Base-by-base conservation (phyloP, 257 asterid genomes). In the Solanum piurae region DNA sequence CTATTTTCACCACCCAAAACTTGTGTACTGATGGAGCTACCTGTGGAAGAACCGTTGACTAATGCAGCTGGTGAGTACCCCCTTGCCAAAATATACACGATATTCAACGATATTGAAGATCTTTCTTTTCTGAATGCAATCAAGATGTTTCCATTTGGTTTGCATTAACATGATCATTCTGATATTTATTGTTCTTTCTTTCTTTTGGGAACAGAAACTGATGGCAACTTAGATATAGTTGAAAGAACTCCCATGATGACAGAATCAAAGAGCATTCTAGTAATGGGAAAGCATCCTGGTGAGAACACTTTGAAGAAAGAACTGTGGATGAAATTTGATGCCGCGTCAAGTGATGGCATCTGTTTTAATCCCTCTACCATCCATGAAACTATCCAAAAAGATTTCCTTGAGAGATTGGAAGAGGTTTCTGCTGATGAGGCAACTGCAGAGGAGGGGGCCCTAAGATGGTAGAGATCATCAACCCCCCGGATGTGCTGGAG, bases 221-320 rank as follows among this genome's bases (percentile, higher is more conserved):
- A 88, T 33, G 82, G 86, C 38, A 83, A 89, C 69, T 88, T 87
- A 55, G 94, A 82, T 86, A 83, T 92, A 40, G 91, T 88, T 68
- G 94, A 94, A 87, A 74, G 91, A 88, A 96, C 98, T 86, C 99
- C 99, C 23, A 85, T 93, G 94, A 25, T 90, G 71, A 94, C 90
- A 91, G 94, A 92, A 87, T 91, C 94, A 3, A 90, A 90, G 88
- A 91, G 91, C 93, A 91, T 84, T 79, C 86, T 92, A 62, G 89
- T 87, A 87, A 86, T 27, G 66, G 94, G 97, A 85, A 95, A 91
- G 89, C 98, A 87, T 80, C 98, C 98, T 4, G 99, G 99, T 87
- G 99, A 97, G 93, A 95, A 94, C 93, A 97, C 99, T n/a, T 92
- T 97, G 83, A 97, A 97, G 97, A 96, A 89, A 87, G 99, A 97